Evolutionary conservation across 2,329 filamentous ascomycete genomes (phyloP).

Genomic region (Paradendryphiella salina): DNA sequence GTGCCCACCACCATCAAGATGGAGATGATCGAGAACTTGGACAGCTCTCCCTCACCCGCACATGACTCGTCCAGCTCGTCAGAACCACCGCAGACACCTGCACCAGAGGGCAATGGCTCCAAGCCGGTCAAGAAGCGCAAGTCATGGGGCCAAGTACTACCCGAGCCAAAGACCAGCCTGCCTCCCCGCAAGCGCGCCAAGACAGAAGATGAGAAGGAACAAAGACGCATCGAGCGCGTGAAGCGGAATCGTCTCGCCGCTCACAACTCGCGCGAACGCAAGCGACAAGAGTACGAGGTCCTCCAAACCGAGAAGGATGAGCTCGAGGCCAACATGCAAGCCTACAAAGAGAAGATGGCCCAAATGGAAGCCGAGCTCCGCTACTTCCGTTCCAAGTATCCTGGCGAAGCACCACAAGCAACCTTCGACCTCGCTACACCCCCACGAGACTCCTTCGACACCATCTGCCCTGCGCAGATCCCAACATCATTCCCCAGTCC

Average conservation of each 20-base stretch:
- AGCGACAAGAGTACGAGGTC: conserved; percentile 85
- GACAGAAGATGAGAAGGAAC: conserved; percentile 98
- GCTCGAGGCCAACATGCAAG: conserved; percentile 67
- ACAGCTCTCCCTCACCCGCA: conserved; percentile 28
- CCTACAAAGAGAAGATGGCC: conserved; percentile 54
- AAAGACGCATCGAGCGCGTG: conserved; percentile 94
- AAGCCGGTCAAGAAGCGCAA: conserved; percentile 91
- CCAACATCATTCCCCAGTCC: conserved; percentile 43
- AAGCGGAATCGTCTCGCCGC: conserved; percentile 94
- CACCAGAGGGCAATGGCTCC: conserved; percentile 26
- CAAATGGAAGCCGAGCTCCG: conserved; percentile 56
- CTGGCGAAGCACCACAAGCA: conserved; percentile 32
- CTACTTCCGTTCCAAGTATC: conserved; percentile 40
- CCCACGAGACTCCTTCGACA: conserved; percentile 30
- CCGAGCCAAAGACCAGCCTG: conserved; percentile 93
- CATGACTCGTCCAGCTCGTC: conserved; percentile 24
- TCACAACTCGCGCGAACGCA: conserved; percentile 93
- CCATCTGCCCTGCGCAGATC: conserved; percentile 44
- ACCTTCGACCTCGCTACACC: conserved; percentile 30
- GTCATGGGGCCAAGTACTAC: conserved; percentile 97
- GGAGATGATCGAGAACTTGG: conserved; percentile 45
- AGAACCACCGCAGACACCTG: conserved; percentile 26
- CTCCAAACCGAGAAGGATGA: conserved; percentile 67
- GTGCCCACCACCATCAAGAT: conserved; percentile 48
- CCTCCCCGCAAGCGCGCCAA: conserved; percentile 96